Conservation (phyloP, 495 filamentous ascomycete species). For the Tuber melanosporum region DNA sequence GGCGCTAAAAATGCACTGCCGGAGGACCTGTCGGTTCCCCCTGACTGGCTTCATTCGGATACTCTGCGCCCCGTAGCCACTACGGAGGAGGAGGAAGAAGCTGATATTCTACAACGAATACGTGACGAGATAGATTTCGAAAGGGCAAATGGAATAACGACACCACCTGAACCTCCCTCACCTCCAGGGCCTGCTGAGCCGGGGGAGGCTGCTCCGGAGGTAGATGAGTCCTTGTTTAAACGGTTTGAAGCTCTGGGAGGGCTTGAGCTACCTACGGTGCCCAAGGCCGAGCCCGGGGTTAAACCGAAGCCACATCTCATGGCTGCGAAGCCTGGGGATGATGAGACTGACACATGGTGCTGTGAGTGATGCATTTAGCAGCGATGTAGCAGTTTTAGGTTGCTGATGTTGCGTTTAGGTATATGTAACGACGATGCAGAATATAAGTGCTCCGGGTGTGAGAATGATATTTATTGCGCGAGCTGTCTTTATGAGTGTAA, state of each 20-base stretch:
- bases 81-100: slow-evolving; percentile 19
- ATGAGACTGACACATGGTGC: slow-evolving; percentile 36
- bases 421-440: slow-evolving; percentile 41
- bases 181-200: not conserved
- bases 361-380: slow-evolving; percentile 16
- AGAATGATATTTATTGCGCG: slow-evolving; percentile 39
- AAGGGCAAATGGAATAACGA: slow-evolving; percentile 10
- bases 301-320: not conserved
- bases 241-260: slow-evolving; percentile 29
- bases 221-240: slow-evolving; percentile 23
- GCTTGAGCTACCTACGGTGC: slow-evolving; percentile 20
- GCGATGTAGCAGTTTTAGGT: not conserved
- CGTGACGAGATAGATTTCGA: slow-evolving; percentile 36
- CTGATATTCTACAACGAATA: slow-evolving; percentile 24
- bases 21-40: not conserved
- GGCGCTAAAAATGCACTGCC: not conserved
- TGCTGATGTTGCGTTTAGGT: slow-evolving; percentile 12
- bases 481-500: slow-evolving; percentile 37
- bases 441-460: slow-evolving; percentile 37
- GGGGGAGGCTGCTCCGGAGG: not conserved
- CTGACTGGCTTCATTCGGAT: slow-evolving; percentile 14
- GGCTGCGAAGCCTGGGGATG: not conserved
- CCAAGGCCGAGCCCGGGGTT: slow-evolving; percentile 6
- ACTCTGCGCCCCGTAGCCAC: not conserved
- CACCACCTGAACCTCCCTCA: not conserved